Percentiles rank a stretch among this genome's conserved stretches.
phyloP scores from a whole-genome alignment of 345 rosid species.

The Tarenaya hassleriana region DNA sequence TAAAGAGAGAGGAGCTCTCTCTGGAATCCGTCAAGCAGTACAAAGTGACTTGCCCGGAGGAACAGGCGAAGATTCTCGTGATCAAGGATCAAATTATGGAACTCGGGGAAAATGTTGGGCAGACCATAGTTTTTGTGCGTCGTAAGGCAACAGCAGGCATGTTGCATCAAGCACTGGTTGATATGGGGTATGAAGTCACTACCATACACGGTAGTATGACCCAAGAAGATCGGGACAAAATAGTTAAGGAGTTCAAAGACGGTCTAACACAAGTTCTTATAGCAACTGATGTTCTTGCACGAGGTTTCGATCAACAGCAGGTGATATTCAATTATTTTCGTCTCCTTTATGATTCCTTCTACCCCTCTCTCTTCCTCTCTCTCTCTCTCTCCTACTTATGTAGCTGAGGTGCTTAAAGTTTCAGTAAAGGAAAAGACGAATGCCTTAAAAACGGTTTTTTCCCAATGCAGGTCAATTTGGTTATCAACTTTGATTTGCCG shows the following conservation, averaged over 20 bases:
- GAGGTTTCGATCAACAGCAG: slow-evolving; percentile 95
- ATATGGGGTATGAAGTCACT: slow-evolving; percentile 76
- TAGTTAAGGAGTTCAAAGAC: slow-evolving; percentile 82
- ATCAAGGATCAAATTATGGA: slow-evolving; percentile 82
- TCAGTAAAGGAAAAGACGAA: no score
- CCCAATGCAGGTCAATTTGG: slow-evolving; percentile 69
- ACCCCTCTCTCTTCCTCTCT: slow-evolving; percentile 4
- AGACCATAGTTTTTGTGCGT: slow-evolving; percentile 72
- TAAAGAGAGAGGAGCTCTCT: slow-evolving; percentile 81
- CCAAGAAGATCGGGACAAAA: slow-evolving; percentile 69
- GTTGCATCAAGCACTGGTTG: slow-evolving; percentile 57
- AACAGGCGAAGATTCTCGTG: slow-evolving; percentile 56
- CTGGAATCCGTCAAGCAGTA: slow-evolving; percentile 85
- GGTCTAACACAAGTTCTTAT: slow-evolving; percentile 82
- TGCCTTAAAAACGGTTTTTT: no score
- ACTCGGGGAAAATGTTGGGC: slow-evolving; percentile 74
- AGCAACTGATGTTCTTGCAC: slow-evolving; percentile 80
- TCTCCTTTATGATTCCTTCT: background rate
- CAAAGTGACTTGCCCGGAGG: slow-evolving; percentile 82
- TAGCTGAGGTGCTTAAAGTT: slow-evolving; percentile 3
- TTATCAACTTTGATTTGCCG: slow-evolving; percentile 77
- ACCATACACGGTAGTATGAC: slow-evolving; percentile 64
- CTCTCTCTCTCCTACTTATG: background rate
- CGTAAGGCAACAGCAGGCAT: slow-evolving; percentile 52
- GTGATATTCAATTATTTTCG: slow-evolving; percentile 30